A percentile compares a stretch with the other conserved stretches of the same genome.
Conservation (phyloP, 164 flowering plant species). For the Berberis thunbergii region DNA sequence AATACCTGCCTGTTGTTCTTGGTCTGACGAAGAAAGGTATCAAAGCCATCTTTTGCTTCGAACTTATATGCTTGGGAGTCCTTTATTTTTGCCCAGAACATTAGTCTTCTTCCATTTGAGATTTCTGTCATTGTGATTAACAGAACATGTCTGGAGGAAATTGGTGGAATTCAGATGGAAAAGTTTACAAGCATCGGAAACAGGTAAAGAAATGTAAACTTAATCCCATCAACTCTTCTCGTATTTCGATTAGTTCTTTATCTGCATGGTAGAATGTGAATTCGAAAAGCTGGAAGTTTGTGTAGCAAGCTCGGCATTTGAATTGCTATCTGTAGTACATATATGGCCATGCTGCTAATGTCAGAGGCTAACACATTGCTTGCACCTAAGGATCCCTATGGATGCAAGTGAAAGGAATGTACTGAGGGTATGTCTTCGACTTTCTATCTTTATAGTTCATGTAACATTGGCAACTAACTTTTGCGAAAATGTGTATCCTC, state of each 20-base stretch:
- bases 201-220: constrained; percentile 28
- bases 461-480: too few relatives aligned
- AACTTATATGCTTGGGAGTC: too few relatives aligned
- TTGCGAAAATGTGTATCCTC: constrained; percentile 1
- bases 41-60: background rate
- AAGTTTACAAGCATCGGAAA: constrained; percentile 34
- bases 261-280: constrained; percentile 5
- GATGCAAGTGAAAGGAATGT: constrained; percentile 39
- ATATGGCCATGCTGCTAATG: constrained; percentile 67
- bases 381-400: constrained; percentile 41
- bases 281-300: constrained; percentile 46
- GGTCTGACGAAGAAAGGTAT: constrained; percentile 75
- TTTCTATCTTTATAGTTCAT: background rate
- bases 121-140: background rate
- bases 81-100: background rate
- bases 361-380: constrained; percentile 63
- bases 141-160: constrained; percentile 53
- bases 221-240: background rate
- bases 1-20: constrained; percentile 61
- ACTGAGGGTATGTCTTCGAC: constrained; percentile 44
- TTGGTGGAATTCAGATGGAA: constrained; percentile 82
- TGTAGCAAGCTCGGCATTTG: constrained; percentile 66
- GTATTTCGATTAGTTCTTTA: background rate
- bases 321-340: constrained; percentile 61
- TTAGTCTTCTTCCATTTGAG: background rate